Evolutionary conservation across 1,284 basidiomycete species (phyloP), one percentile per base, ranked within the genome.

Genomic region (Leccinum solheimii): DNA sequence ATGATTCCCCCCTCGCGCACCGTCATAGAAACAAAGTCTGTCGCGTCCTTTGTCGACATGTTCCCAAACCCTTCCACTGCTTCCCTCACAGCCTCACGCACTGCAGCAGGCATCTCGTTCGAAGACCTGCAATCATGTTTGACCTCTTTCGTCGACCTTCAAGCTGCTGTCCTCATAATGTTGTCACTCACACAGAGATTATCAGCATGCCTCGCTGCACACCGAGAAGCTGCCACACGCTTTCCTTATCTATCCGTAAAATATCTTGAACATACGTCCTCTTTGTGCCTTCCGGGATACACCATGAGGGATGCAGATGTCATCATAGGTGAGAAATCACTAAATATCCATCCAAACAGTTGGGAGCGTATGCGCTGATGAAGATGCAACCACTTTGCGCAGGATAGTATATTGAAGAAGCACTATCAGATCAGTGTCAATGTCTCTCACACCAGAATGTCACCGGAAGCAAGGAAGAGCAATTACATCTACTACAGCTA

Each of bases 51-150:
- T 30, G 80, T 77, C 1, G 82, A 77, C 74, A 85, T 77, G 1
- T 75, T 77, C 0, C 92, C 91, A 34, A 83, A 77, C 13, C 64
- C 75, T 61, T 81, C 77, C 48, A 85, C 84, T 14, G 87, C 84
- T 60, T 80, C 79, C 96, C 98, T 80, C 5, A 98, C 74, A 0
- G 91, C 90, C 11, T 83, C 84, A 64, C 89, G 88, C 8, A 98
- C 95, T 1, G 86, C 89, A 16, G 87, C 83, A 1, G 96, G 95
- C 96, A 98, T 98, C 72, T 95, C 91, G 70, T 97, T 97, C 1
- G 95, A 93, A 0, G 96, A 95, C 19, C 94, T 96, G 63, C 1
- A 21, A 40, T 51, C 14, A 27, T 30, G 26, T 30, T 53, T 27
- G 51, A 34, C 54, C 32, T 26, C 52, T 53, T 58, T 45, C 55